Percentiles rank a stretch among this genome's conserved stretches.
Conservation (phyloP, 208 protist genomes). For the Phytomonas serpens region DNA sequence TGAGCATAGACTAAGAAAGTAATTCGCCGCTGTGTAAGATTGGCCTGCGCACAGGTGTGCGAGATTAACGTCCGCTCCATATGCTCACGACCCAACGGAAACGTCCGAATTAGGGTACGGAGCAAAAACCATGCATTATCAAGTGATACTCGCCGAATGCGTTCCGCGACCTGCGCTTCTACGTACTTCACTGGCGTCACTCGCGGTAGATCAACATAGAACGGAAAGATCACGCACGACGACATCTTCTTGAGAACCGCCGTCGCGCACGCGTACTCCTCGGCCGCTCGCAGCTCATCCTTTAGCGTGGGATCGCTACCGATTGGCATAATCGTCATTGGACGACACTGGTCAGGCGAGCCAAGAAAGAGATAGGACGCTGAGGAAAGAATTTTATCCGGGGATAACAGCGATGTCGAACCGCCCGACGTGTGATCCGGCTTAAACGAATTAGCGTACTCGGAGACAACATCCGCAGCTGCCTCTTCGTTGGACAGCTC, state of each 20-base stretch:
- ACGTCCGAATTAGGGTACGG: conserved; percentile 73
- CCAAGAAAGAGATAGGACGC: conserved; percentile 72
- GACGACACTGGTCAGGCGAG: conserved; percentile 54
- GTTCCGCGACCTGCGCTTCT: conserved; percentile 61
- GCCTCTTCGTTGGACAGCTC: conserved; percentile 15
- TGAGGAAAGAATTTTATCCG: conserved; percentile 57
- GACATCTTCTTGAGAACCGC: conserved; percentile 56
- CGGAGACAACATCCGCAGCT: conserved; percentile 36
- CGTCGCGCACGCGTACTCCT: conserved; percentile 53
- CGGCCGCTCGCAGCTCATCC: conserved; percentile 20
- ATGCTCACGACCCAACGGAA: conserved; percentile 63
- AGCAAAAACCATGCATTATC: conserved; percentile 75
- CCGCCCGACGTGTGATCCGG: conserved; percentile 23
- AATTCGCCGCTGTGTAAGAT: conserved; percentile 64
- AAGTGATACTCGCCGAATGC: conserved; percentile 75
- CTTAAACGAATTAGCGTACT: conserved; percentile 56
- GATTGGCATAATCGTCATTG: conserved; percentile 70
- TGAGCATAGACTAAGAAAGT: conserved; percentile 80
- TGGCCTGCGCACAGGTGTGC: conserved; percentile 81
- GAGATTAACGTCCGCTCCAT: conserved; percentile 68
- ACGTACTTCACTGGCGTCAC: conserved; percentile 49
- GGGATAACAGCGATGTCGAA: conserved; percentile 24
- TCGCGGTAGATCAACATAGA: conserved; percentile 74
- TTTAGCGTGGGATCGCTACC: conserved; percentile 21
- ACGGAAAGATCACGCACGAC: conserved; percentile 60